Conservation (phyloP, 257 asterid genomes). For the Haberlea rhodopensis region DNA sequence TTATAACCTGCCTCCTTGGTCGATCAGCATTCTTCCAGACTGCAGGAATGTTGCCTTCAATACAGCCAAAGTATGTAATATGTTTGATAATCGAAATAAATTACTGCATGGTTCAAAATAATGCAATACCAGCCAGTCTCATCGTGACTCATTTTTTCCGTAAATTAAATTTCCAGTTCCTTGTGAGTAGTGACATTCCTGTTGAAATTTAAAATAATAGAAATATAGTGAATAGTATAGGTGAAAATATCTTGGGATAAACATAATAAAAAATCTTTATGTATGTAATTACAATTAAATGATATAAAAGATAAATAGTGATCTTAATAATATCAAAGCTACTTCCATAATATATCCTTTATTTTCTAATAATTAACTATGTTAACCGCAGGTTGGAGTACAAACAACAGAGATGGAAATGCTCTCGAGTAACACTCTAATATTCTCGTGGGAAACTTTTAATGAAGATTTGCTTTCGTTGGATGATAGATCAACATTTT, state of each 20-base stretch:
- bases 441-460: conserved; percentile 84
- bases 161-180: neutral
- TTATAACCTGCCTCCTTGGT: conserved; percentile 89
- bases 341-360: neutral
- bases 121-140: neutral
- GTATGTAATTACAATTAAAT: neutral
- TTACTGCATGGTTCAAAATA: neutral
- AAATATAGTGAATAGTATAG: no score
- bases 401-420: conserved; percentile 81
- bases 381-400: conserved; percentile 63
- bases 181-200: neutral
- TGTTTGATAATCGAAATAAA: neutral
- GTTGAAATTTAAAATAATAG: neutral
- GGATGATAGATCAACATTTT: conserved; percentile 70
- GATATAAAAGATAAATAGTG: neutral
- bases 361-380: neutral
- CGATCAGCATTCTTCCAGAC: conserved; percentile 92
- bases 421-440: conserved; percentile 50
- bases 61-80: conserved; percentile 76
- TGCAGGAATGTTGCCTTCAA: conserved; percentile 87
- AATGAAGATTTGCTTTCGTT: conserved; percentile 75
- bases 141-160: neutral
- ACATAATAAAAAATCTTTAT: no score
- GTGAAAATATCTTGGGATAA: neutral
- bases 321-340: neutral